Evolutionary conservation across 108 stramenopile genomes (phyloP).

Genomic region (Pseudonitzschia delicatissima): DNA sequence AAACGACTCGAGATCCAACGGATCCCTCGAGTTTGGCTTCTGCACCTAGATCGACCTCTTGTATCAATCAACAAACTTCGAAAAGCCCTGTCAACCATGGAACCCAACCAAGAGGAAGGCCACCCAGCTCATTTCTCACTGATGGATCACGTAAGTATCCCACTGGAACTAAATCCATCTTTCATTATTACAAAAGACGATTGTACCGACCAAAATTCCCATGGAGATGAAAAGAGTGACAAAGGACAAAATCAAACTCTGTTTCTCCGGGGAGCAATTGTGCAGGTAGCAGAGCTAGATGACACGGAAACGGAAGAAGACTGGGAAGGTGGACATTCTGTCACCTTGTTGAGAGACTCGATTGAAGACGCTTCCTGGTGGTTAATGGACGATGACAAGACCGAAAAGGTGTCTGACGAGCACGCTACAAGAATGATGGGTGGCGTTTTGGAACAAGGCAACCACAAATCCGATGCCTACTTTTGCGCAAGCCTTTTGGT

Average conservation of each 20-base stretch:
- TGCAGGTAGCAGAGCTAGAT: constrained; percentile 32
- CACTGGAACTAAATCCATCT: constrained; percentile 1
- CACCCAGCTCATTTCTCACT: neutral
- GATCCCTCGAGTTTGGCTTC: constrained; percentile 27
- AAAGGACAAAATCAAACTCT: neutral
- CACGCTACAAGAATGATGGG: constrained; percentile 17
- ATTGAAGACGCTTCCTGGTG: constrained; percentile 16
- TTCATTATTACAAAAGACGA: neutral
- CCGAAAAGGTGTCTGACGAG: constrained; percentile 3
- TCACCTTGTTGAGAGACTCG: constrained; percentile 18
- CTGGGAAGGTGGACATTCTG: constrained; percentile 34
- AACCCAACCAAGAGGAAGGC: neutral
- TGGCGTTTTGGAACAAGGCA: constrained; percentile 16
- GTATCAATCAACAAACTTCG: neutral
- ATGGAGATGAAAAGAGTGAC: neutral
- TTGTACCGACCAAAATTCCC: neutral
- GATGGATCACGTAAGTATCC: neutral
- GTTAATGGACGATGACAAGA: constrained; percentile 39
- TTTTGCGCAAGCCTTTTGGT: constrained; percentile 10
- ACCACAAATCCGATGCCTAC: neutral
- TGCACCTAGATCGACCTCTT: constrained; percentile 33
- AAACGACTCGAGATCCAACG: constrained; percentile 16
- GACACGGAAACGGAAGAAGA: constrained; percentile 26
- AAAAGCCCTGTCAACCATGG: neutral
- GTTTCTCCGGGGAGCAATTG: constrained; percentile 27